Percentiles rank a stretch among this genome's conserved stretches.
phyloP scores from a whole-genome alignment of 805 yeast genomes.

The Sungouiella blattae region DNA sequence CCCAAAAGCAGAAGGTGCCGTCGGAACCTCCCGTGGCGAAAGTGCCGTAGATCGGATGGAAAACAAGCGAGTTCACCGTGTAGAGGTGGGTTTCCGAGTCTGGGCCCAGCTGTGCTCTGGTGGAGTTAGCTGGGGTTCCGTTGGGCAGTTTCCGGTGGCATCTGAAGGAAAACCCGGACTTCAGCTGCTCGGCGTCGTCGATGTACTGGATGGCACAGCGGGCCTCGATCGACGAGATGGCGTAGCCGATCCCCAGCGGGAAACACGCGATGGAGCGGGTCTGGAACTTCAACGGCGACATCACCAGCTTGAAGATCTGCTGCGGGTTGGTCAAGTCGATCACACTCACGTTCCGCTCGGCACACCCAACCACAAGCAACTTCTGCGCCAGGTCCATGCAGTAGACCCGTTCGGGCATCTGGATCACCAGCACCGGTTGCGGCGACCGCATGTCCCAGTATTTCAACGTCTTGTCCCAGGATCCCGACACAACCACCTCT shows the following conservation, averaged over 20 bases:
- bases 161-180: conserved; percentile 81
- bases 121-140: conserved; percentile 22
- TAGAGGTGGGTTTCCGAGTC: conserved; percentile 60
- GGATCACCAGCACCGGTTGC: conserved; percentile 75
- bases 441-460: conserved; percentile 94
- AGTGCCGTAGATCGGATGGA: conserved; percentile 90
- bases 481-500: conserved; percentile 82
- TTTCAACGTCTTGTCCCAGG: conserved; percentile 93
- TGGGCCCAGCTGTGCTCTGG: conserved; percentile 22
- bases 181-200: conserved; percentile 72
- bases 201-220: conserved; percentile 92
- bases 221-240: conserved; percentile 91
- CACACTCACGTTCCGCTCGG: conserved; percentile 77
- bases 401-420: conserved; percentile 87
- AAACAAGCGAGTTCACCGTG: conserved; percentile 73
- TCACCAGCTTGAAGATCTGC: conserved; percentile 65
- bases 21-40: conserved; percentile 93
- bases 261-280: conserved; percentile 80
- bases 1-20: conserved; percentile 95
- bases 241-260: conserved; percentile 90
- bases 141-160: conserved; percentile 78
- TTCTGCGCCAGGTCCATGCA: conserved; percentile 81
- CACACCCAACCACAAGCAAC: conserved; percentile 88
- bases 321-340: conserved; percentile 83
- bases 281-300: conserved; percentile 86